Evolutionary conservation across 352 stramenopile species (phyloP), one percentile per base, ranked within the genome.

Genomic region (Pythium vanterpoolii): DNA sequence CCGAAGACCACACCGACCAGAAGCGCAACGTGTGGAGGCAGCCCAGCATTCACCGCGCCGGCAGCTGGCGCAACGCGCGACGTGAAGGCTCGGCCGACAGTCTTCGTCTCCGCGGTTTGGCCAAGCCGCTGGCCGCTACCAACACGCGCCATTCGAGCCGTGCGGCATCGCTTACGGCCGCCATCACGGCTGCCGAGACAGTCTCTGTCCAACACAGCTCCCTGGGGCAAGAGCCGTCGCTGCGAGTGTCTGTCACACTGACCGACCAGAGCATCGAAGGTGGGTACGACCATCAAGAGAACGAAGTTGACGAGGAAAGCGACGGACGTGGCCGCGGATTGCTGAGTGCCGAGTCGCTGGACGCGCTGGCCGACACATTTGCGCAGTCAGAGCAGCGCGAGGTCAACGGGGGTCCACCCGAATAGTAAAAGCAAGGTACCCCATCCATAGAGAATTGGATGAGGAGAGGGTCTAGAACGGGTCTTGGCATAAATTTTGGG

Each of bases 31-130:
- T 71, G 4, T 79, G 49, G 66, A 71, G 64, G 27, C 71, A 66
- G 0, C 68, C 72, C 18, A 62, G 55, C 10, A 43, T 88, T 11
- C 61, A 62, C n/a, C 68, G 62, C 2, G 19, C 69, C 4, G 71
- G 62, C 4, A 90, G 76, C 27, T 88, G 80, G 77, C 72, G 77
- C 5, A 87, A 86, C 36, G 62, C 69, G 13, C 54, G 71, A 3
- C 53, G 69, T 39, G 74, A 83, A 39, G 66, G 69, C 5, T 76
- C 69, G 0, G 42, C 65, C 16, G 74, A 76, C 13, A 76, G 63
- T 26, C 42, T 78, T 0, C 74, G 74, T 0, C 47, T 83, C 7
- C 65, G 74, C 19, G 69, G 69, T 4, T 36, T 80, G 1, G 45
- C 73, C 11, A 75, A 72, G 27, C 48, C 70, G 1, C 31, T 52